Evolutionary conservation across 2,329 filamentous ascomycete species (phyloP).

Genomic region (Xylaria sp.): DNA sequence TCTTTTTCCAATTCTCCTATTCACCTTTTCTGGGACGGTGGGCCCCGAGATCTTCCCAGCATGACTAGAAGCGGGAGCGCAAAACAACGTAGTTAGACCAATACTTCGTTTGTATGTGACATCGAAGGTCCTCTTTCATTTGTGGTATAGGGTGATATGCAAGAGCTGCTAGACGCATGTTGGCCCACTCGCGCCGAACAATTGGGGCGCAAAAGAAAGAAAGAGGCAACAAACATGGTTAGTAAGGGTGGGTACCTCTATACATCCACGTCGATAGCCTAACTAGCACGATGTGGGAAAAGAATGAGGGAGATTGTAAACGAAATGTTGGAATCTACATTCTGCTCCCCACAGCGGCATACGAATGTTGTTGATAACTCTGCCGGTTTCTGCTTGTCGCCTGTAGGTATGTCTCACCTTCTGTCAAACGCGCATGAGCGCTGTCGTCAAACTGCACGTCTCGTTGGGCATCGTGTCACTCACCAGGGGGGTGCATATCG

Average conservation of each 20-base stretch:
- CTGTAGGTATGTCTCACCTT: conserved; percentile 32
- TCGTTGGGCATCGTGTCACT: conserved; percentile 37
- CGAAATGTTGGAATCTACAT: conserved; percentile 18
- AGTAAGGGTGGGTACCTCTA: conserved; percentile 35
- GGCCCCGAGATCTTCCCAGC: conserved; percentile 31
- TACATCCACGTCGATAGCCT: conserved; percentile 31
- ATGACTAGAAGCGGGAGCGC: conserved; percentile 28
- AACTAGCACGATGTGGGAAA: conserved; percentile 28
- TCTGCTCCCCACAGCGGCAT: conserved; percentile 20
- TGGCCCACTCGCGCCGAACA: conserved; percentile 40
- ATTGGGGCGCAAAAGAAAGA: conserved; percentile 38
- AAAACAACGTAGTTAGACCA: conserved; percentile 30
- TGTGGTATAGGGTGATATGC: conserved; percentile 35
- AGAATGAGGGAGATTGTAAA: conserved; percentile 22
- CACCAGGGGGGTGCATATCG: conserved; percentile 34
- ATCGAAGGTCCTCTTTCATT: conserved; percentile 28
- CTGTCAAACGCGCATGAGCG: conserved; percentile 35
- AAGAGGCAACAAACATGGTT: conserved; percentile 31
- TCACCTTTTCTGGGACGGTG: conserved; percentile 31
- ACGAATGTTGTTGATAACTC: conserved; percentile 22
- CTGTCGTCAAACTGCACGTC: conserved; percentile 39
- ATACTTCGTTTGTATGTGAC: conserved; percentile 33
- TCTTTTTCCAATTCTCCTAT: conserved; percentile 21
- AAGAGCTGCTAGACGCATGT: conserved; percentile 35
- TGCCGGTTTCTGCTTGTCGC: conserved; percentile 22